These are phyloP conservation scores for Lepidium aucheri DNA, from an alignment of 345 rosid genomes.

Conservation along the genomic window DNA sequence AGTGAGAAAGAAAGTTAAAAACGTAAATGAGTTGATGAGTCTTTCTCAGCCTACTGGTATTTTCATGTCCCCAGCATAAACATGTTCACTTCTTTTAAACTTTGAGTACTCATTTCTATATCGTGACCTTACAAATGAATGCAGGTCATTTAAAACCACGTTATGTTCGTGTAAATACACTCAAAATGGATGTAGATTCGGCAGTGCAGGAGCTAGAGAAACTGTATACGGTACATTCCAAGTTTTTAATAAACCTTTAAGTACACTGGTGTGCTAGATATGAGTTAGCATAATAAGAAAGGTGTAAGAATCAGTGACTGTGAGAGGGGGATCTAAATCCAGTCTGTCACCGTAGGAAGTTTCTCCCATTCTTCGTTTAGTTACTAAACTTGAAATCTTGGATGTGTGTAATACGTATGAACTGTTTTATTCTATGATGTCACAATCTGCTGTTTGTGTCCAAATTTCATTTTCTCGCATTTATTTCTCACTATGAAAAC, in stretches of 20 bases:
- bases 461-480: neutral
- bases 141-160: slow-evolving; percentile 67
- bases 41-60: slow-evolving; percentile 48
- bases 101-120: neutral
- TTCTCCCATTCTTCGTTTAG: neutral
- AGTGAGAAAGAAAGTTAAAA: slow-evolving; percentile 52
- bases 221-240: slow-evolving; percentile 40
- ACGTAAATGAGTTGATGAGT: slow-evolving; percentile 49
- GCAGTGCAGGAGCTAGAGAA: slow-evolving; percentile 56
- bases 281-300: neutral
- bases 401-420: neutral
- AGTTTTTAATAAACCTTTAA: neutral
- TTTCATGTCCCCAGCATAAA: neutral
- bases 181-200: slow-evolving; percentile 62
- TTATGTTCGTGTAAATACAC: slow-evolving; percentile 78
- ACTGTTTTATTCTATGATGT: neutral
- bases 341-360: neutral
- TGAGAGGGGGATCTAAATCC: neutral
- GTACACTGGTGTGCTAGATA: neutral
- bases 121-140: slow-evolving; percentile 16
- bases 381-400: neutral
- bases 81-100: neutral
- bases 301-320: neutral
- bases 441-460: neutral
- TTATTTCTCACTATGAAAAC: neutral